Base-by-base conservation (phyloP, 805 yeast genomes). In the Hemisphaericaspora nanyangensis region DNA sequence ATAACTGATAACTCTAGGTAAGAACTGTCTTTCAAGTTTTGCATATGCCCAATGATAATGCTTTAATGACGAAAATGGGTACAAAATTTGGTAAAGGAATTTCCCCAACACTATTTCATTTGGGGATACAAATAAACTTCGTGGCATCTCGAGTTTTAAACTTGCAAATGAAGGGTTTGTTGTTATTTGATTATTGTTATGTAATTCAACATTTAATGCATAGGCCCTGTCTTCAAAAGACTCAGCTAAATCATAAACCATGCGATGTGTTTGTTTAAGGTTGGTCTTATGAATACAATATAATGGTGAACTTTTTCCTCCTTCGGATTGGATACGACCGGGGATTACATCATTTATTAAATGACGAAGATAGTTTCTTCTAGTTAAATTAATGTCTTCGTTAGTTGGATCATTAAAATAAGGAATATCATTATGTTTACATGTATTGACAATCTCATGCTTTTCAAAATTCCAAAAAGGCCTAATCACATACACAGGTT, bases 361-460 rank as follows among this genome's bases (percentile, higher is more conserved):
- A 46, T 60, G 58, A 28, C 93, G 63, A 3, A 78, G 61, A 13
- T 69, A 58, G 49, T 85, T 85, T 35, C 95, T 63, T 27, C 61
- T 49, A 0, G 91, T 84, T 32, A 80, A 64, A 7, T 52, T 49
- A 2, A 70, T 60, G 47, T 81, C 79, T 2, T 51, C 50, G 46
- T 86, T 86, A 0, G 91, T 79, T 2, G 60, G 52, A 49, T 86
- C 95, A 49, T 85, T 90, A 52, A 80, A 78, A 91, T 93, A 85
- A 0, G 43, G 35, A 0, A 85, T 45, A 1, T 47, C 39, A 16
- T 67, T 53, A 0, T 38, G 34, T 7, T 38, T 29, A 38, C 89
- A 82, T 10, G 76, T 73, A 0, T 64, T 52, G 5, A 66, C 57
- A 3, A 83, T 61, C 1, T 68, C 65, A 0, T 42, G 10, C 50